Base-by-base conservation (phyloP, 2,329 filamentous ascomycete species). In the Trichoderma arundinaceum region DNA sequence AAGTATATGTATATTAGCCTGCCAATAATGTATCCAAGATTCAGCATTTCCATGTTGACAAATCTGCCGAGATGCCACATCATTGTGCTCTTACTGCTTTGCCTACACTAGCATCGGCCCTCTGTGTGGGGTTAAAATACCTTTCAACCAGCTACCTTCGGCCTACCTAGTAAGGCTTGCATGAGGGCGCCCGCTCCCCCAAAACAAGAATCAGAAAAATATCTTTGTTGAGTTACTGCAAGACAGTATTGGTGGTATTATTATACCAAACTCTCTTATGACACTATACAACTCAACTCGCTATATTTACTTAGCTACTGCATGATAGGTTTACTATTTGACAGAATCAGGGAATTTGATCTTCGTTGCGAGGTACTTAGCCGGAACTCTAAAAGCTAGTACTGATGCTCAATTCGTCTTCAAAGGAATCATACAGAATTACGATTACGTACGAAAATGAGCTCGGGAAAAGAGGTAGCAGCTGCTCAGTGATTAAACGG, bases 1-100 rank as follows among this genome's bases (percentile, higher is more conserved):
- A 53, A 53, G 48, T 62, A 12, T 9, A 4, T n/a, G 2, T 4
- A 44, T 6, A 53, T 62, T 62, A 62, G 17, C 59, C 59, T 53
- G 5, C 59, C 59, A 53, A 62, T 46, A 1, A n/a, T n/a, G 12
- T 5, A 12, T 1, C 7, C 12, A 22, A 19, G 49, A 52, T 38
- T 19, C n/a, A 19, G 3, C 15, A 5, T 19, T 38, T 10, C 56
- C 56, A 39, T 46, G 43, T 19, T 46, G 4, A 19, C 8, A 19
- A 35, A 44, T 22, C 10, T 33, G 12, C 38, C 12, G n/a, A 38
- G 8, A 53, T 39, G 48, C 35, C 12, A 35, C 48, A 62, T 35
- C 48, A 15, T 15, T 13, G 48, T 22, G 12, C 58, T 10, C 38
- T 35, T 10, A 7, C 10, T 32, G 2, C 35, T 22, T n/a, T 10